Evolutionary conservation across 2,329 filamentous ascomycete genomes (phyloP), one percentile per base, ranked within the genome.

Genomic region (Phaeosphaeria sp.): DNA sequence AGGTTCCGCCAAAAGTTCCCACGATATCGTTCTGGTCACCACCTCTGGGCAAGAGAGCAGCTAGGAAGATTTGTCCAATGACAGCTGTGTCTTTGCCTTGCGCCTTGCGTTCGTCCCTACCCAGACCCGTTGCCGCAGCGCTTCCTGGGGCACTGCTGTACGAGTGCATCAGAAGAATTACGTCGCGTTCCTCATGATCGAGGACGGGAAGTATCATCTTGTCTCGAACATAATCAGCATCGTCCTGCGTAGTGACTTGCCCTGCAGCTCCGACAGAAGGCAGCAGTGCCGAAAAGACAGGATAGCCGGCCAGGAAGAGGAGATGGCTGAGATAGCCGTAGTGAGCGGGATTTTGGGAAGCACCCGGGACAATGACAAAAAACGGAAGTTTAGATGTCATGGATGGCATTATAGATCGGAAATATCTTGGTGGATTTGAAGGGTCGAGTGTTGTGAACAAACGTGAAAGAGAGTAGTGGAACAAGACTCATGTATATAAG

Each of bases 301-400:
- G 59, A 52, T 74, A 74, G 20, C 66, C 72, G 11, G 65, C 56
- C 6, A 46, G 55, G 21, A 64, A 58, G 21, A 76, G 67, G 9
- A 68, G 63, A 47, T 56, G 60, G 21, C 55, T 57, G 15, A 75
- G 59, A n/a, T 60, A 61, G 17, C 63, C 68, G 54, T 71, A 76
- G 46, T 62, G 64, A 18, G 63, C 55, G 22, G 73, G 72, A 11
- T 60, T 65, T 52, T 76, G 30, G 15, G 30, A 36, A 36, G 65
- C 72, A 3, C 73, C 74, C 4, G 73, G 73, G 17, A 77, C 54
- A 18, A 77, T 66, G 44, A 77, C 63, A 46, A 77, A 65, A n/a
- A 68, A 67, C 6, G 73, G 72, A 51, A 58, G 59, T 53, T 62
- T 57, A 9, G 42, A 20, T 20, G 60, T 43, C 64, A 65, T 62